Evolutionary conservation across 2,329 filamentous ascomycete species (phyloP).

Genomic region (Teratosphaeria viscida): DNA sequence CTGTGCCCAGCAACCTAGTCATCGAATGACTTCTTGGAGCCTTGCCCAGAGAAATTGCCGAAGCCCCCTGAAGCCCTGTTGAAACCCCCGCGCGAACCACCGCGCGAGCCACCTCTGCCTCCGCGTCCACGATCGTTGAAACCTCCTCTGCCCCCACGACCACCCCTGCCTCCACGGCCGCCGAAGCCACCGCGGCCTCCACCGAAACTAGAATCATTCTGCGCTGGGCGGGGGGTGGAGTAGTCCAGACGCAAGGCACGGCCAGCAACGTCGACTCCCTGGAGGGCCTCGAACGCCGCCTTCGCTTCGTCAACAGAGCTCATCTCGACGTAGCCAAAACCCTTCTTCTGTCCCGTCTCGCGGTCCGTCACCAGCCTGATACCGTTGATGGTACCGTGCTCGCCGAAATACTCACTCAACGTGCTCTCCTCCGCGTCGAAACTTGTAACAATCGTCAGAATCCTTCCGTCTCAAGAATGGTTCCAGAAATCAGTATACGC

Average conservation of each 20-base stretch:
- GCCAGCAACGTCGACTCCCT: constrained; percentile 60
- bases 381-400: constrained; percentile 60
- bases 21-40: constrained; percentile 49
- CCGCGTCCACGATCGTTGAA: constrained; percentile 39
- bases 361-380: constrained; percentile 83
- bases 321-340: constrained; percentile 87
- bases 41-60: constrained; percentile 55
- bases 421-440: constrained; percentile 72
- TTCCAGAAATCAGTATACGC: too few species aligned
- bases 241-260: constrained; percentile 77
- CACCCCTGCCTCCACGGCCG: constrained; percentile 37
- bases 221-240: constrained; percentile 50
- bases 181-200: constrained; percentile 41
- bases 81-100: not conserved
- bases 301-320: constrained; percentile 72
- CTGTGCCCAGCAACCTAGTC: constrained; percentile 28
- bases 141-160: constrained; percentile 43
- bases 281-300: constrained; percentile 57
- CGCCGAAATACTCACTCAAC: constrained; percentile 63
- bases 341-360: constrained; percentile 76
- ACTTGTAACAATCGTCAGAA: constrained; percentile 44
- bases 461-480: too few species aligned
- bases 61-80: constrained; percentile 45
- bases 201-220: constrained; percentile 38
- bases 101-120: constrained; percentile 34